Evolutionary conservation across 1,139 yeast genomes (phyloP), one percentile per base, ranked within the genome.

Genomic region (Yamadazyma atmosphaerica): DNA sequence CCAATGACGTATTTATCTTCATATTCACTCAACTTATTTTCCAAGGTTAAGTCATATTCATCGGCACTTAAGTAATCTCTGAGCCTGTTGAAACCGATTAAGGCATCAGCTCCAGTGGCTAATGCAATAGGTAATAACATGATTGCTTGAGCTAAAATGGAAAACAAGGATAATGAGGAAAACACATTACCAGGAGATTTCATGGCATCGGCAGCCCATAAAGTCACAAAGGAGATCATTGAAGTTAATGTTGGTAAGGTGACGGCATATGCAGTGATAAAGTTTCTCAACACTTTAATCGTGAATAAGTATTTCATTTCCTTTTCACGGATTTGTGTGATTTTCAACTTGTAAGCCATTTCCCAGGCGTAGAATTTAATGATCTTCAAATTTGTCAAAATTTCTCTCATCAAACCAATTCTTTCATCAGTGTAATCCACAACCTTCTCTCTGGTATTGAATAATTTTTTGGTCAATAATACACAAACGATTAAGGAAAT

Each of bases 121-220:
- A 77, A 64, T 13, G 88, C 77, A 40, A 74, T 60, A 11, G 83
- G 82, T 42, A 77, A 62, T 47, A 77, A 60, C 66, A 76, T 66
- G 41, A 77, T 68, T 24, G 77, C 75, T 44, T 67, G 71, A 3
- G 79, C 74, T 50, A 77, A 66, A 34, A 76, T 71, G 33, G 78
- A 64, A 49, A 74, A 77, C 43, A 77, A 63, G 1, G 80, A 65
- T 45, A 77, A 65, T 0, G 81, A 74, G 7, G 81, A 66, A 47
- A 77, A 76, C 11, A 74, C 70, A 35, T 63, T 62, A 29, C 77
- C 77, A 12, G 76, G 66, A 12, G 65, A 52, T 48, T 56, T 64
- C 61, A 62, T 60, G 15, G 50, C 44, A 38, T 55, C 50, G 30
- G 64, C 58, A 12, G 70, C 65, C 74, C 75, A 70, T 65, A 71